phyloP scores from a whole-genome alignment of 306 rosid genomes.

The Prinsepia uniflora region DNA sequence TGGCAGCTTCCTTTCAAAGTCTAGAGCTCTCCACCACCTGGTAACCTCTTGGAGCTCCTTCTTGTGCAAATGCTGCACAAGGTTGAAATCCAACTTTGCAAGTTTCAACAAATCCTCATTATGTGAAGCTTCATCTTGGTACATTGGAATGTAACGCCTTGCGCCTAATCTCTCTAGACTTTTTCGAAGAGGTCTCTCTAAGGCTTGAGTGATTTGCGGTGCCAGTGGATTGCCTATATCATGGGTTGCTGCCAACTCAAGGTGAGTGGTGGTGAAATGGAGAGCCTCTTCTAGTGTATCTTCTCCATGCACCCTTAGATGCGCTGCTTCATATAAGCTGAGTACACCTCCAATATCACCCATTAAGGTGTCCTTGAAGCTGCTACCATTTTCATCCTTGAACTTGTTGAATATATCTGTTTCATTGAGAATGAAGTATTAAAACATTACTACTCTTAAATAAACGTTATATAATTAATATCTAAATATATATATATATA shows the following conservation, averaged over 20 bases:
- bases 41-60: constrained; percentile 14
- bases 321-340: constrained; percentile 24
- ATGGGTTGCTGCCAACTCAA: not conserved
- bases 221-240: not conserved
- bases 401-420: constrained; percentile 24
- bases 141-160: constrained; percentile 4
- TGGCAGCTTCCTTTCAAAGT: constrained; percentile 16
- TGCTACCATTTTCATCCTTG: not conserved
- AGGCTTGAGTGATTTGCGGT: constrained; percentile 16
- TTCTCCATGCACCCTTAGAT: constrained; percentile 21
- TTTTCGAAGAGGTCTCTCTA: constrained; percentile 16
- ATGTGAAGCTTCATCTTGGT: constrained; percentile 24
- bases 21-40: constrained; percentile 51
- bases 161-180: constrained; percentile 18
- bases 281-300: constrained; percentile 10
- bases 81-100: constrained; percentile 34
- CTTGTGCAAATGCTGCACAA: constrained; percentile 24
- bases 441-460: no score
- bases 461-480: no score
- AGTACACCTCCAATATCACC: not conserved
- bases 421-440: not conserved
- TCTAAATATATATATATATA: no score
- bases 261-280: constrained; percentile 16
- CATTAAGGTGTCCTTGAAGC: constrained; percentile 10
- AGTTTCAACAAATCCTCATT: constrained; percentile 20